Evolutionary conservation across 352 stramenopile species (phyloP), one percentile per base, ranked within the genome.

Genomic region (Globisporangium spiculum): DNA sequence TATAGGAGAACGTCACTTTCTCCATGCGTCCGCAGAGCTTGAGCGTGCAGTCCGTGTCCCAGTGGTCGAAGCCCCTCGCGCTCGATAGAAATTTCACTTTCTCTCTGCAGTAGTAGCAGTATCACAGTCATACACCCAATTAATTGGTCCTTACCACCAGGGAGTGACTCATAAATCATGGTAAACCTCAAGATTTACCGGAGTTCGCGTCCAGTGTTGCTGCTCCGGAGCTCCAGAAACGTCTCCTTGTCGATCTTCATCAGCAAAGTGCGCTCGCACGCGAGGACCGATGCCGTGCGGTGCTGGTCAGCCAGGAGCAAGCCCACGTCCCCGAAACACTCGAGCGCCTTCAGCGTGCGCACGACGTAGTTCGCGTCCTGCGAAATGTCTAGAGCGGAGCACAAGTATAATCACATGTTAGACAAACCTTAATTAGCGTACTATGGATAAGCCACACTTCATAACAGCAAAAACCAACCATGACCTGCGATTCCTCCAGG

Each of bases 311-410:
- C 76, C 4, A 82, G 78, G 20, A 92, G 69, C 34, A 93, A 26
- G 0, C 84, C 84, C 22, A 90, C 79, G 50, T 93, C 84, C 1
- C 84, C 84, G 63, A 93, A 93, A 27, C 84, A 88, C 67, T 93
- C 84, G 38, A 90, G 74, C 0, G 75, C 66, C 66, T 90, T 90
- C 71, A 93, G 74, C 8, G 64, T 82, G 3, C 81, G 80, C 53
- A 93, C 83, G 14, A 89, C 73, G 54, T 93, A 91, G 55, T 68
- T 89, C 22, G 78, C 75, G 36, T 80, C 72, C 34, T 84, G 73
- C 4, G 74, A 71, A 1, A 56, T 9, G 16, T 69, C 65, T 69
- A 68, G 41, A 50, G 41, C 7, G 7, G 6, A 26, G 46, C 20
- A 54, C 46, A 54, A 8, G 30, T 8, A 34, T 34, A 34, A 34